A percentile compares a stretch with the other conserved stretches of the same genome.
These are phyloP conservation scores for Clarireedia paspali DNA, from an alignment of 2,329 filamentous ascomycete species.

Conservation along the genomic window DNA sequence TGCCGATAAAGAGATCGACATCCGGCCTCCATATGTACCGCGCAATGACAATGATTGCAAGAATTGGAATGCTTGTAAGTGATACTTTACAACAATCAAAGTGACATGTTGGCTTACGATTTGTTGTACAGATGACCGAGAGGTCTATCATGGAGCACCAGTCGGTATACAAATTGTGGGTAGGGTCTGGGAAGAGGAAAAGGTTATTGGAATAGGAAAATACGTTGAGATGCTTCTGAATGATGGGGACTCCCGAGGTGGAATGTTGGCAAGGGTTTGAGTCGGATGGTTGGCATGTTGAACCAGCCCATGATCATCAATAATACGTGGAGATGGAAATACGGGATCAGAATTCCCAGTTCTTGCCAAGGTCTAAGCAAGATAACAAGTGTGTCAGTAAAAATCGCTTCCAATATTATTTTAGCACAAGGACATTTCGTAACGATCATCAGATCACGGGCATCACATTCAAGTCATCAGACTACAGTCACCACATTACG, in stretches of 20 bases:
- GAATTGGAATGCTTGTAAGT: constrained; percentile 43
- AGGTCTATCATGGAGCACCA: constrained; percentile 37
- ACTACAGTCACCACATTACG: no score
- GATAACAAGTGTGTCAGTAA: no score
- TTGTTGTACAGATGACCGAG: constrained; percentile 35
- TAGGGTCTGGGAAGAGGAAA: constrained; percentile 46
- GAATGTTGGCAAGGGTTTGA: background rate
- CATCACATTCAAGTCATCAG: no score
- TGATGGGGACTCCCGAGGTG: no score
- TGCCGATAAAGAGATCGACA: constrained; percentile 33
- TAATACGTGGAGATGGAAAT: no score
- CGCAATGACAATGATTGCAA: constrained; percentile 35
- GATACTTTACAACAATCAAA: constrained; percentile 36
- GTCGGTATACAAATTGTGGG: constrained; percentile 47
- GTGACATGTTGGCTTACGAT: constrained; percentile 33
- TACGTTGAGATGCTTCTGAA: constrained; percentile 19
- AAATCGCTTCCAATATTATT: no score
- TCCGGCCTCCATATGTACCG: constrained; percentile 31
- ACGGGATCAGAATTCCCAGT: no score
- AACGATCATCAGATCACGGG: no score
- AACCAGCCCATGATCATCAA: no score
- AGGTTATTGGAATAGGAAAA: constrained; percentile 35
- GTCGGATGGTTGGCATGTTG: no score
- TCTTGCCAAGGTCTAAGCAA: no score
- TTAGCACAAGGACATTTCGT: no score